Evolutionary conservation across 2,329 filamentous ascomycete species (phyloP), one percentile per base, ranked within the genome.

Genomic region (Phialophora expanda): DNA sequence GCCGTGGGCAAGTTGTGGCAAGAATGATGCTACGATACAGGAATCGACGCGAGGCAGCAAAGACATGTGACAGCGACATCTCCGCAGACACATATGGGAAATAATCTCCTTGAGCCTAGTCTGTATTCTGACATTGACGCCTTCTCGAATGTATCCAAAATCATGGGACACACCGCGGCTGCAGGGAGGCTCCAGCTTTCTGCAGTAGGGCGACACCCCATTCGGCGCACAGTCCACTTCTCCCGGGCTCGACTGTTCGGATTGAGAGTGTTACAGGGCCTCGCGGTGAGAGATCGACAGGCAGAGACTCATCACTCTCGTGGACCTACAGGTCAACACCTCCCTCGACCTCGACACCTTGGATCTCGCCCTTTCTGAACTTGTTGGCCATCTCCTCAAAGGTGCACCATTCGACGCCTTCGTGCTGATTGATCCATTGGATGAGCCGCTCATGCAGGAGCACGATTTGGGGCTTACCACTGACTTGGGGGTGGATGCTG

Each of bases 381-480:
- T 90, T 86, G 73, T 91, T 88, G 38, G 63, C 66, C 78, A 92
- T 90, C 73, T 90, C 83, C 72, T 86, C 88, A 81, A 92, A 90
- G 0, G 77, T 80, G 56, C 78, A 75, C 77, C 78, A 80, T 69
- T 80, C 77, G 7, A 81, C 76, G 1, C 78, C 84, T 66, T 80
- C 77, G 58, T 81, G 77, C 26, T 70, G 70, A 70, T 81, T 82
- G 60, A 83, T 76, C 72, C 79, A 80, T 66, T 82, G 77, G 59
- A 83, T 82, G 20, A 83, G 70, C 54, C 77, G 69, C 73, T 82
- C 80, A 73, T 82, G 81, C 79, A 84, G 77, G 64, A 81, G 59
- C 20, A 82, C 73, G 5, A 82, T 78, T 68, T 83, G 80, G 28
- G 81, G 78, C 74, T 81, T 81, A 4, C 81, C 82, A 68, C 76